phyloP scores from a whole-genome alignment of 805 yeast genomes.

The Maudiozyma serrabonitensis region DNA sequence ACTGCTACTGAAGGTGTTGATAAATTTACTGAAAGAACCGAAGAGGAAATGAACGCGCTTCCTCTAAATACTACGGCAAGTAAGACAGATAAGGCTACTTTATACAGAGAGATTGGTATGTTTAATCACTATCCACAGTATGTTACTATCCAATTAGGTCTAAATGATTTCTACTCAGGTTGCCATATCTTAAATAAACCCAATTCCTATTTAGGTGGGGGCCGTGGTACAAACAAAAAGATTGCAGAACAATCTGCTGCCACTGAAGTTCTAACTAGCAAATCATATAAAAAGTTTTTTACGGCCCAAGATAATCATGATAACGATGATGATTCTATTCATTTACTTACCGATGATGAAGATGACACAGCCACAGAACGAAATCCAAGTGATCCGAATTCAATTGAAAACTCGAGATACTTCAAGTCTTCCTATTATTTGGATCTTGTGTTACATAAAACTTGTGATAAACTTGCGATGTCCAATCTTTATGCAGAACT shows the following conservation, averaged over 20 bases:
- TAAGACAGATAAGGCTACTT: conserved; percentile 8
- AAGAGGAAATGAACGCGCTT: neutral
- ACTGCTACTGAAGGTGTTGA: neutral
- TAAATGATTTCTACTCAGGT: conserved; percentile 7
- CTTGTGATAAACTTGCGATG: conserved; percentile 9
- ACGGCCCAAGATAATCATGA: neutral
- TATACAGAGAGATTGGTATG: conserved; percentile 9
- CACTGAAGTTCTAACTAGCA: conserved; percentile 1
- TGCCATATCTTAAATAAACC: conserved; percentile 6
- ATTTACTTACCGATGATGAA: neutral
- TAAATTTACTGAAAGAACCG: neutral
- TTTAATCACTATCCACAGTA: conserved; percentile 9
- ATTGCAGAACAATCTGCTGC: conserved; percentile 13
- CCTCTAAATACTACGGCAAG: conserved; percentile 3
- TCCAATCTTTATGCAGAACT: conserved; percentile 8
- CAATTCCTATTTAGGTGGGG: conserved; percentile 8
- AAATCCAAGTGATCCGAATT: neutral
- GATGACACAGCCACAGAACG: neutral
- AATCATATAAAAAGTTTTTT: neutral
- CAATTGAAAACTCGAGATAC: neutral
- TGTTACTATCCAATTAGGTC: conserved; percentile 5
- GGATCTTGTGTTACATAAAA: conserved; percentile 1
- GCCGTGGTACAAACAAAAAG: conserved; percentile 10
- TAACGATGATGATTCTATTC: neutral
- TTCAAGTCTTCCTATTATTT: conserved; percentile 1